Conservation (phyloP, 2,329 filamentous ascomycete genomes). For the Stemphylium lycopersici region DNA sequence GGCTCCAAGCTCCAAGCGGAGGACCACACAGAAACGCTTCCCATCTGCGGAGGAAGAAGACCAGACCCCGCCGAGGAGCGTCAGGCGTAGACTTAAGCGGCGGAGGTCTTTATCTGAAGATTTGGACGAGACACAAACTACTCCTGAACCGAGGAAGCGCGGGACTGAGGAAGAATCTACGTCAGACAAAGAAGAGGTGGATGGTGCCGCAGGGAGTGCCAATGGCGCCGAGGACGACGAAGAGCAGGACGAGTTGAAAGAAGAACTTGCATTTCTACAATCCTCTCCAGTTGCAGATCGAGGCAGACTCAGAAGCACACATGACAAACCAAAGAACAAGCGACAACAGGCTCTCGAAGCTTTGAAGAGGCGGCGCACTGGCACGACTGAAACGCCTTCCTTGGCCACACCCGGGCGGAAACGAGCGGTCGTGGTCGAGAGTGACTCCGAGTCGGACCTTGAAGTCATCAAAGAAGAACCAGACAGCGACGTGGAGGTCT, state of each 20-base stretch:
- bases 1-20: background rate
- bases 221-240: slow-evolving; percentile 7
- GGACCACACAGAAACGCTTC: background rate
- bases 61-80: slow-evolving; percentile 8
- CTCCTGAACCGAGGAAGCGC: slow-evolving; percentile 26
- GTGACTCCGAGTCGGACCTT: slow-evolving; percentile 37
- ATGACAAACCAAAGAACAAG: slow-evolving; percentile 40
- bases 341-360: slow-evolving; percentile 53
- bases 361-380: slow-evolving; percentile 51
- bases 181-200: slow-evolving; percentile 24
- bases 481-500: slow-evolving; percentile 22
- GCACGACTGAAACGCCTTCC: slow-evolving; percentile 34
- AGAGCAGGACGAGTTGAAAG: slow-evolving; percentile 50
- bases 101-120: slow-evolving; percentile 10
- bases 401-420: slow-evolving; percentile 32
- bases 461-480: slow-evolving; percentile 45
- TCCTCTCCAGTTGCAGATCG: slow-evolving; percentile 41
- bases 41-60: slow-evolving; percentile 12
- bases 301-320: slow-evolving; percentile 31
- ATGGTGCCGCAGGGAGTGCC: slow-evolving; percentile 9
- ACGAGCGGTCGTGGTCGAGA: slow-evolving; percentile 28
- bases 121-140: slow-evolving; percentile 11
- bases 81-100: slow-evolving; percentile 9
- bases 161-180: slow-evolving; percentile 22
- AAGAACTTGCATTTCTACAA: slow-evolving; percentile 54